Evolutionary conservation across 164 flowering plant genomes (phyloP), one percentile per base, ranked within the genome.

Genomic region (Annona squamosa): DNA sequence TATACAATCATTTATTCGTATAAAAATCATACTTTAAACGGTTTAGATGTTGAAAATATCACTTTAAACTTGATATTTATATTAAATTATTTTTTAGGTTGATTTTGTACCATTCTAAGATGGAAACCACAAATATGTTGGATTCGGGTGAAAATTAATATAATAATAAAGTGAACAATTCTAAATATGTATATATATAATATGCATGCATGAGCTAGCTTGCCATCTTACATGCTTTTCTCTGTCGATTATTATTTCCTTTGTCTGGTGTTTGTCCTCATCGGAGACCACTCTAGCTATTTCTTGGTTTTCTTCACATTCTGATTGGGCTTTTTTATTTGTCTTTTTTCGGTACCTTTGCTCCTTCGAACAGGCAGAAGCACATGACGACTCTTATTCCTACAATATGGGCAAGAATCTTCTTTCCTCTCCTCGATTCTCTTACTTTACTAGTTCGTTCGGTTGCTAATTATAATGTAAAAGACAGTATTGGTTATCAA

Each of bases 371-470:
- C 82, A 81, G 84, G 81, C 48, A 19, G 71, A 63, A 42, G 70
- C 69, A 48, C 57, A 61, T 69, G 79, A 72, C 57, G 75, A 78
- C 77, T 75, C 67, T 18, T 69, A 76, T 18, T 69, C 77, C 42
- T 72, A 19, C 52, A 72, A 78, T 64, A 72, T 17, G 52, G 79
- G 87, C 84, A 43, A 74, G 79, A 65, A 19, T 68, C 52, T 72
- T 52, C 61, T 65, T 42, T 65, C 47, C 70, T 52, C 72, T 26
- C 37, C 37, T 26, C 37, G 37, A 26, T 26, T 5, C 13, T 4
- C 13, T 52, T 52, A 48, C 1, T 52, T 52, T 52, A 52, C 9
- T 52, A 2, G 59, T 52, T 52, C 37, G 37, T 26, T 52, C 13
- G 59, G 59, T 52, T 52, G 10, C 59, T 52, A 9, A 52, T 9